Evolutionary conservation across 129 eudicot species (phyloP).

Genomic region (Centrapalus pauciflorus): DNA sequence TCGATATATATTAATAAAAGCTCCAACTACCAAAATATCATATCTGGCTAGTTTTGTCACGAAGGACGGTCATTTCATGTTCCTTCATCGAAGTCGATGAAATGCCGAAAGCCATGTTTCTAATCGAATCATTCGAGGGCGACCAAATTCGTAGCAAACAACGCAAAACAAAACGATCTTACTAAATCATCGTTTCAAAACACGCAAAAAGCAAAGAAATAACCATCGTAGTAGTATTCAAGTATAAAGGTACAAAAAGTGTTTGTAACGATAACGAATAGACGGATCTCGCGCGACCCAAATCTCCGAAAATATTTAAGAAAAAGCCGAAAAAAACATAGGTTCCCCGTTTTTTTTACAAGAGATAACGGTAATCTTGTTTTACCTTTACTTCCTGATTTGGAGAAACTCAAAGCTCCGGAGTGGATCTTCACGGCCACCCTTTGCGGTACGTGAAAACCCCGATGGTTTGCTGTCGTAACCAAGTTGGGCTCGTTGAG

Average conservation of each 20-base stretch:
- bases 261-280: conserved; percentile 8
- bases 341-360: conserved; percentile 4
- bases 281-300: conserved; percentile 9
- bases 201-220: background rate
- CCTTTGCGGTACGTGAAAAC: conserved; percentile 56
- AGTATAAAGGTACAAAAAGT: conserved; percentile 21
- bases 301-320: background rate
- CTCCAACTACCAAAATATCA: too few relatives aligned
- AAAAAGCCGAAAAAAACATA: conserved; percentile 15
- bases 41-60: too few relatives aligned
- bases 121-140: background rate
- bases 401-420: conserved; percentile 94
- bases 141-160: background rate
- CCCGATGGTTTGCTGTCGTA: conserved; percentile 48
- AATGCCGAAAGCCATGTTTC: background rate
- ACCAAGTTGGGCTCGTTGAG: conserved; percentile 59
- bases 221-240: conserved; percentile 19
- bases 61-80: too few relatives aligned
- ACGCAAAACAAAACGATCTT: background rate
- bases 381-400: conserved; percentile 54
- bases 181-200: background rate
- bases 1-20: too few relatives aligned
- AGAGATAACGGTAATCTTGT: background rate
- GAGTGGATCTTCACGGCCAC: conserved; percentile 65
- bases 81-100: too few relatives aligned